These are phyloP conservation scores for Angophora floribunda DNA, from an alignment of 345 rosid species.

Conservation along the genomic window DNA sequence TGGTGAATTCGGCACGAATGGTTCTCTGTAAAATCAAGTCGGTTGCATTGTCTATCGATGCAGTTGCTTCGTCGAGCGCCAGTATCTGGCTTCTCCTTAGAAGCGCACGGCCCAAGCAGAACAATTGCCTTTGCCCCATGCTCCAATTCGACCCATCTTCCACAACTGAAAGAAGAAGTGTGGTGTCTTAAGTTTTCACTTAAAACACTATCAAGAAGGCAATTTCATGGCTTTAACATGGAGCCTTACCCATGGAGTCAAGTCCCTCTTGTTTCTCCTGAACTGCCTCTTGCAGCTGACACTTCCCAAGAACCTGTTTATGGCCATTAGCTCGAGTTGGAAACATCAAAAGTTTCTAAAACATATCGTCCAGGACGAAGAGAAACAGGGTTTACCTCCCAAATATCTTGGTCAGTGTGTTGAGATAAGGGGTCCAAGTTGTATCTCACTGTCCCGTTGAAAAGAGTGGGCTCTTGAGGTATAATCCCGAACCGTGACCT, in stretches of 20 bases:
- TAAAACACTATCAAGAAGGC: background rate
- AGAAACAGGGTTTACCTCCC: slow-evolving; percentile 56
- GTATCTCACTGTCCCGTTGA: slow-evolving; percentile 87
- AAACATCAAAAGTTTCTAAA: background rate
- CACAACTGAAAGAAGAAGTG: slow-evolving; percentile 30
- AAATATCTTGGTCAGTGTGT: slow-evolving; percentile 72
- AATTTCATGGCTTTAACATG: background rate
- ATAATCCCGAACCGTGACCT: slow-evolving; percentile 87
- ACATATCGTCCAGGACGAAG: background rate
- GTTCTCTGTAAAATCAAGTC: slow-evolving; percentile 82
- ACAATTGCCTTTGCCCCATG: slow-evolving; percentile 90
- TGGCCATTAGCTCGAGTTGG: background rate
- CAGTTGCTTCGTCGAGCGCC: slow-evolving; percentile 95
- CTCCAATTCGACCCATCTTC: slow-evolving; percentile 97
- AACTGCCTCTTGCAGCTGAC: slow-evolving; percentile 75
- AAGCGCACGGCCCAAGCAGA: slow-evolving; percentile 89
- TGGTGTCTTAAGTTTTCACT: background rate
- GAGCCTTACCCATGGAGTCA: slow-evolving; percentile 56
- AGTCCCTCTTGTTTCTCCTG: slow-evolving; percentile 69
- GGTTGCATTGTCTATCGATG: slow-evolving; percentile 89
- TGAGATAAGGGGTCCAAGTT: slow-evolving; percentile 78
- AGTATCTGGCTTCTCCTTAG: slow-evolving; percentile 72
- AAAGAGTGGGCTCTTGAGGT: slow-evolving; percentile 93
- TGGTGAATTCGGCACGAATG: slow-evolving; percentile 64
- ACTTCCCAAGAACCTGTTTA: slow-evolving; percentile 67